Base-by-base conservation (phyloP, 257 asterid genomes). In the Schizonepeta tenuifolia region DNA sequence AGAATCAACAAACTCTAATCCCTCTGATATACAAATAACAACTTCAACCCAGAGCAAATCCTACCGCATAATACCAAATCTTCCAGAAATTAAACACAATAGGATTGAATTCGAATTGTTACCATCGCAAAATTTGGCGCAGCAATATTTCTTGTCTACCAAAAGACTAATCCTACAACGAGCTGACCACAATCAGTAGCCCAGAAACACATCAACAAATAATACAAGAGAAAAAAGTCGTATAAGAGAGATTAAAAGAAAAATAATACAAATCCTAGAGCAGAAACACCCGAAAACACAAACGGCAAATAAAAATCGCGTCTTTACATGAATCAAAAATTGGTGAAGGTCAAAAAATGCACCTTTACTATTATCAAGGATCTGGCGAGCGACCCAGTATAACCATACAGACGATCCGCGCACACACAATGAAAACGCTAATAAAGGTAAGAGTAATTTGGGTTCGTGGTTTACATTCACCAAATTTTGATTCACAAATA, bases 401-500 rank as follows among this genome's bases (percentile, higher is more conserved):
- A 63, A 44, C 18, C 62, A 12, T 3, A n/a, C n/a, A 17, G 74
- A 40, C n/a, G 69, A 41, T 57, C 12, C 55, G 49, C 53, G 49
- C 31, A 35, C 33, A 35, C 33, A 51, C 65, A 35, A 24, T 5
- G 3, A 8, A 50, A 20, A 57, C 41, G 55, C 43, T 53, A 36
- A 58, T 72, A 22, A 58, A 67, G 22, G 28, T 40, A 38, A 26
- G 20, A 60, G 40, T 17, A 24, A 57, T 9, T 18, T 40, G 49
- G 53, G 59, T 12, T 59, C 24, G 75, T 67, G 78, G 73, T 67
- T 66, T 65, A 60, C 17, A 38, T 62, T 59, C 69, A 58, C n/a
- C 69, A 47, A 60, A 67, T 73, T 44, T 44, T 53, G 76, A 76
- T 46, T 72, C 79, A 81, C 71, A 66, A 64, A 59, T 31, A 58